Percentiles rank a stretch among this genome's conserved stretches.
Conservation (phyloP, 2,329 filamentous ascomycete genomes). For the Fusarium humuli region DNA sequence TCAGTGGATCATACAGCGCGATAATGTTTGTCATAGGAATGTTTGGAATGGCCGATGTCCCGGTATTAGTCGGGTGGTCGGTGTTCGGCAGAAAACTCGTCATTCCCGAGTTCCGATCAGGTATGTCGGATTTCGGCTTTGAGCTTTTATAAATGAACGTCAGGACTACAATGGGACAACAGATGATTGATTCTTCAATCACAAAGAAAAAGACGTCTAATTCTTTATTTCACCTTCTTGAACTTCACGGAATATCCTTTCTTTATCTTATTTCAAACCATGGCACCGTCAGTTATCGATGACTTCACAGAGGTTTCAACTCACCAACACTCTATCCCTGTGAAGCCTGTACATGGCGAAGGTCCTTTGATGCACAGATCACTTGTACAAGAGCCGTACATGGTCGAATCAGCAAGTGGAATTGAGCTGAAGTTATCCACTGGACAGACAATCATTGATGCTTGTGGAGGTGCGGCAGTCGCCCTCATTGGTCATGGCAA, state of each 20-base stretch:
- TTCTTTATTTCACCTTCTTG: rapidly evolving
- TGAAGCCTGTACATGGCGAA: conserved; percentile 9
- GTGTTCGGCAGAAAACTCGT: conserved; percentile 5
- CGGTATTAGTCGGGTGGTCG: conserved; percentile 24
- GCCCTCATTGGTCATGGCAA: conserved; percentile 9
- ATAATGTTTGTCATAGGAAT: conserved; percentile 11
- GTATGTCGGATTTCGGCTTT: conserved; percentile 28
- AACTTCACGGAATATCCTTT: rapidly evolving
- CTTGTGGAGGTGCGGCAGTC: conserved; percentile 13
- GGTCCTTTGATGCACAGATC: conserved; percentile 18
- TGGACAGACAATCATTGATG: conserved; percentile 17
- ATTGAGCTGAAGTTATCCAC: neutral
- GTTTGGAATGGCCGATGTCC: neutral
- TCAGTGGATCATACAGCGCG: neutral
- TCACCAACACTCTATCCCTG: neutral
- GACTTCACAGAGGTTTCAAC: neutral
- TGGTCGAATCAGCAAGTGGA: conserved; percentile 6
- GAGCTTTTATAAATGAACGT: conserved; percentile 7
- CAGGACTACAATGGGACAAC: neutral
- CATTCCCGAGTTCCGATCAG: conserved; percentile 23
- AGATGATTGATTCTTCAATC: rapidly evolving
- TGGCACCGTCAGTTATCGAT: conserved; percentile 1
- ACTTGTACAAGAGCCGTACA: conserved; percentile 19
- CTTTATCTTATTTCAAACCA: neutral
- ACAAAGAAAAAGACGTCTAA: rapidly evolving